Conservation (phyloP, 441 rosid genomes). For the Dalechampia spathulata region DNA sequence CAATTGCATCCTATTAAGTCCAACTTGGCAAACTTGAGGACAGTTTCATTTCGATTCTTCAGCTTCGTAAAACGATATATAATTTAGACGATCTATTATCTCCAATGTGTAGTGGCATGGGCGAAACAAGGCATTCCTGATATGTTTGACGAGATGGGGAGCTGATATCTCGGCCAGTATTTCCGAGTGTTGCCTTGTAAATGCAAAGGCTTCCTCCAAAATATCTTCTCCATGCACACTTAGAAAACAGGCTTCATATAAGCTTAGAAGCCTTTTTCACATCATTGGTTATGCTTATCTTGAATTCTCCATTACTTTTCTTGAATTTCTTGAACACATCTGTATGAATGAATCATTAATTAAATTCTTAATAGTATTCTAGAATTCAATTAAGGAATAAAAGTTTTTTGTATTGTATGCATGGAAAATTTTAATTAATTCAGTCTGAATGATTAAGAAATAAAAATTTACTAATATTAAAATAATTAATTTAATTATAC, state of each 20-base stretch:
- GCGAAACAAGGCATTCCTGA: not conserved
- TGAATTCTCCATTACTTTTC: not conserved
- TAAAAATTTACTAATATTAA: too few relatives aligned
- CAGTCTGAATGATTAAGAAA: too few relatives aligned
- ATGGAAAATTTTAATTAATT: too few relatives aligned
- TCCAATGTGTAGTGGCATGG: not conserved
- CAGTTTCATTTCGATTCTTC: not conserved
- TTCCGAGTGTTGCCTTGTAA: not conserved
- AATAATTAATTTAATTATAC: too few relatives aligned
- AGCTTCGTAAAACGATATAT: constrained; percentile 6
- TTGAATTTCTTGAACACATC: too few relatives aligned
- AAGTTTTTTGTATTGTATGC: too few relatives aligned
- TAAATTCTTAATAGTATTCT: too few relatives aligned
- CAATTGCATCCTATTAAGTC: constrained; percentile 12
- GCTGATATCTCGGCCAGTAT: not conserved
- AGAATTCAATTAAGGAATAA: too few relatives aligned
- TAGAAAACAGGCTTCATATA: not conserved
- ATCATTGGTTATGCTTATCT: not conserved
- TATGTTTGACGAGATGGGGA: not conserved
- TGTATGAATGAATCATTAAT: too few relatives aligned
- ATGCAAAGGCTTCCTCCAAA: not conserved
- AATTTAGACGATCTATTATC: not conserved
- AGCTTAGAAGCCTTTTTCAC: not conserved
- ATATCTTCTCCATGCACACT: too few relatives aligned
- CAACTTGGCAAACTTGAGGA: constrained; percentile 12